These are phyloP conservation scores for Colletotrichum lentis DNA, from an alignment of 2,329 filamentous ascomycete genomes.

Conservation along the genomic window DNA sequence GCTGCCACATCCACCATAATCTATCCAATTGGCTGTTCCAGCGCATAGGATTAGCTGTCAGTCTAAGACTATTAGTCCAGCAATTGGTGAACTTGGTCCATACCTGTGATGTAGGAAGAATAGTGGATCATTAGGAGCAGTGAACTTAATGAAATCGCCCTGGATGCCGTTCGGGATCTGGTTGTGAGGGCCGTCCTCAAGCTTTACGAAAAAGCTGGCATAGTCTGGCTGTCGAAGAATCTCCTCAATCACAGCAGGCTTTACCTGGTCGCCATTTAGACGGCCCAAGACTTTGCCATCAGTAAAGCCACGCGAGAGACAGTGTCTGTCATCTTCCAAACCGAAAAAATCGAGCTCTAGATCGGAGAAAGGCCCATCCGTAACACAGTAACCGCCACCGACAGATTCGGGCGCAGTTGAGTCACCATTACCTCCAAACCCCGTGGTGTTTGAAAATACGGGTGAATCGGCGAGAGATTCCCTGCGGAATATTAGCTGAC, in stretches of 20 bases:
- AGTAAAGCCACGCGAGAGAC: slow-evolving; percentile 3
- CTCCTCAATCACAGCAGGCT: slow-evolving; percentile 2
- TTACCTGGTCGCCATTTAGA: not conserved
- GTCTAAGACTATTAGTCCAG: not conserved
- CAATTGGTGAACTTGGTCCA: not conserved
- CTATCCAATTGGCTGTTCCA: not conserved
- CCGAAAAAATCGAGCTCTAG: not conserved
- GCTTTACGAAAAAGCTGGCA: not conserved
- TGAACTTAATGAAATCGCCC: slow-evolving; percentile 2
- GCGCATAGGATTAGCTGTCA: not conserved
- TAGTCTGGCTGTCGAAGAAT: slow-evolving; percentile 1
- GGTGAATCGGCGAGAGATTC: not conserved
- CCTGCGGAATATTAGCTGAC: not conserved
- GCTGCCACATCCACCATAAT: slow-evolving; percentile 9
- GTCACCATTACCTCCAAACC: slow-evolving; percentile 1
- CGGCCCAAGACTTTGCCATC: not conserved
- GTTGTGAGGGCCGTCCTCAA: slow-evolving; percentile 3
- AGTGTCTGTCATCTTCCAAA: not conserved
- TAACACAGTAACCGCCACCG: slow-evolving; percentile 4
- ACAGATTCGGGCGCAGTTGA: slow-evolving; percentile 1
- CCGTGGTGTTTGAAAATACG: not conserved
- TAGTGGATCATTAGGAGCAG: slow-evolving; percentile 4
- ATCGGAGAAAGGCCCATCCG: slow-evolving; percentile 2
- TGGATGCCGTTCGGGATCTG: slow-evolving; percentile 6
- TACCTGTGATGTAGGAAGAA: slow-evolving; percentile 8